Conservation (phyloP, 1,284 basidiomycete genomes). For the Pyrrhoderma lamaoense region DNA sequence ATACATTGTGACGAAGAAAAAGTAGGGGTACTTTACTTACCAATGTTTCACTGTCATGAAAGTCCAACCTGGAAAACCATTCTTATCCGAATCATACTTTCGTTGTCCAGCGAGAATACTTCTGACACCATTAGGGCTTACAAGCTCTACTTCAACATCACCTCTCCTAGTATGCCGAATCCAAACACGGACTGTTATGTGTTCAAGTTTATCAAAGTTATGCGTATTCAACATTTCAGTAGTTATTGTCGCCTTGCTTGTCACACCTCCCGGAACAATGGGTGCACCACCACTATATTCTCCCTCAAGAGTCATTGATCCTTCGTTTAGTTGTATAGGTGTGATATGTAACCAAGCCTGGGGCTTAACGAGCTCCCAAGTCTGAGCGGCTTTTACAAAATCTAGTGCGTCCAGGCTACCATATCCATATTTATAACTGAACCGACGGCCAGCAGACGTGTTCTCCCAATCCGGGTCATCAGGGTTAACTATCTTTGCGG, state of each 20-base stretch:
- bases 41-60: slow-evolving; percentile 99
- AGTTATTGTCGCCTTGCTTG: slow-evolving; percentile 64
- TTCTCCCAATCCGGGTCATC: slow-evolving; percentile 94
- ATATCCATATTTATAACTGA: slow-evolving; percentile 98
- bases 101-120: slow-evolving; percentile 80
- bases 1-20: slow-evolving; percentile 2
- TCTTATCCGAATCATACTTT: slow-evolving; percentile 56
- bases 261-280: slow-evolving; percentile 65
- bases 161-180: slow-evolving; percentile 83
- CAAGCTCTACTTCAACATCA: slow-evolving; percentile 87
- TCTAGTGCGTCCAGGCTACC: slow-evolving; percentile 82
- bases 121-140: slow-evolving; percentile 80
- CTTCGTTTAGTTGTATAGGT: slow-evolving; percentile 59
- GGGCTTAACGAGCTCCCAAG: slow-evolving; percentile 88
- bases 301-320: slow-evolving; percentile 47
- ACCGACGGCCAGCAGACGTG: slow-evolving; percentile 73
- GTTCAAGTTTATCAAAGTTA: slow-evolving; percentile 88
- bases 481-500: slow-evolving; percentile 75
- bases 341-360: slow-evolving; percentile 85
- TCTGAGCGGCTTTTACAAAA: slow-evolving; percentile 76
- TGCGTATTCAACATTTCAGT: slow-evolving; percentile 59
- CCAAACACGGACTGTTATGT: slow-evolving; percentile 91
- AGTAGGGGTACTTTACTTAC: slow-evolving; percentile 38
- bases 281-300: slow-evolving; percentile 55
- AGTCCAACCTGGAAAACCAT: slow-evolving; percentile 88